Evolutionary conservation across 192 early-diverging fungal species (phyloP), one percentile per base, ranked within the genome.

Genomic region (Endogone sp.): DNA sequence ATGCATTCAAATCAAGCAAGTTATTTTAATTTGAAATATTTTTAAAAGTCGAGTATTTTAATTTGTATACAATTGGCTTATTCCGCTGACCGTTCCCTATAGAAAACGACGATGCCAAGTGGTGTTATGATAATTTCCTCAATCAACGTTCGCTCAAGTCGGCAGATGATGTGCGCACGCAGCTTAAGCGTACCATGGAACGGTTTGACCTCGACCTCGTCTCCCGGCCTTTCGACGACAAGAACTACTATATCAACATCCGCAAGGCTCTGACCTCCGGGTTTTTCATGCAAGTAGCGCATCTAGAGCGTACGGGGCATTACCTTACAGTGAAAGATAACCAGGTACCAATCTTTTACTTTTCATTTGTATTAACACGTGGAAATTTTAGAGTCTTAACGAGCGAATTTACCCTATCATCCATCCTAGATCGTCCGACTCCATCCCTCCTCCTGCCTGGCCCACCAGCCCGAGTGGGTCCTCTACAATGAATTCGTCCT

Each of bases 401-500:
- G 24, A 31, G 29, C 65, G 30, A 55, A 22, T 77, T 58, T 44
- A 44, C 37, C 4, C 13, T 44, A 44, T 44, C 37, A 13, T 44
- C 4, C 37, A 49, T 16, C 37, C 9, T 49, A 49, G 37, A 58
- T 92, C 26, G 98, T 98, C 10, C 89, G 90, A 57, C 82, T 99
- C 30, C 96, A 98, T 70, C 97, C 96, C 25, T 96, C 94, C 30
- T 93, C 91, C 26, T 88, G 90, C 71, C 78, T 99, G 28, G 88
- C 87, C 62, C 88, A 90, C 67, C 95, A 95, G 65, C 93, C 96
- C n/a, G 95, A 98, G 79, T 99, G 98, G 98, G 95, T 98, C 2
- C 78, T 98, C 32, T 99, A 98, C 83, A 97, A 99, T 70, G 98
- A 99, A 79, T 99, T 96, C 89, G 98, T 98, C 9, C 77, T 99